Evolutionary conservation across 345 rosid species (phyloP).

Genomic region (Sonneratia caseolaris): DNA sequence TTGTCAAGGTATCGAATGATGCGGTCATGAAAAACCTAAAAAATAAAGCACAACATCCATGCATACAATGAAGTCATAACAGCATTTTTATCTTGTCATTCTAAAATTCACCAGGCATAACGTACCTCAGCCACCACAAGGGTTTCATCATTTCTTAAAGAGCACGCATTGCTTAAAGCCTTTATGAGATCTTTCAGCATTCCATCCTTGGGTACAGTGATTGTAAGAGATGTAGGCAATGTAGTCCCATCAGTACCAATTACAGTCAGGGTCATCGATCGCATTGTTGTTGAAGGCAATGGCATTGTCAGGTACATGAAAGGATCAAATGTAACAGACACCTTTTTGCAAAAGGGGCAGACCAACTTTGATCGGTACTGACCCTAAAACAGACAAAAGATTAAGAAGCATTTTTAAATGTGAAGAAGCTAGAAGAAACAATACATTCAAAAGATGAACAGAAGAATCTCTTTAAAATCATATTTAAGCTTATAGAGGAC

Average conservation of each 20-base stretch:
- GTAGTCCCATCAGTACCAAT: conserved; percentile 36
- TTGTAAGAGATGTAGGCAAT: conserved; percentile 31
- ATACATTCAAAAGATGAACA: background rate
- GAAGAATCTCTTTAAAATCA: background rate
- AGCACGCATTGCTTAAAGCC: conserved; percentile 42
- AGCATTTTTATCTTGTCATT: background rate
- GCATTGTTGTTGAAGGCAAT: conserved; percentile 48
- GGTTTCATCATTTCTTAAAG: conserved; percentile 40
- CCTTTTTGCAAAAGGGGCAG: conserved; percentile 59
- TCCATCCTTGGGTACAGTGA: conserved; percentile 48
- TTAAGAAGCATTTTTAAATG: background rate
- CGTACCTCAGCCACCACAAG: conserved; percentile 61
- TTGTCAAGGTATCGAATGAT: conserved; percentile 42
- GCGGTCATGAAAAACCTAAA: conserved; percentile 37
- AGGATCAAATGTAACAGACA: conserved; percentile 69
- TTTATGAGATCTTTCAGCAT: conserved; percentile 42
- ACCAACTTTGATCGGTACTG: conserved; percentile 61
- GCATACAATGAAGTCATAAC: background rate
- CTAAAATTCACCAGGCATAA: background rate
- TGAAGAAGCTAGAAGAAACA: background rate
- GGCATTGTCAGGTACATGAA: conserved; percentile 66
- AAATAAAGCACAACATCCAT: background rate
- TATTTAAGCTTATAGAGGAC: background rate
- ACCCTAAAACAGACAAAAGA: conserved; percentile 31
- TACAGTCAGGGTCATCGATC: conserved; percentile 55